Evolutionary conservation across 306 rosid genomes (phyloP).

Genomic region (Albizia julibrissin): DNA sequence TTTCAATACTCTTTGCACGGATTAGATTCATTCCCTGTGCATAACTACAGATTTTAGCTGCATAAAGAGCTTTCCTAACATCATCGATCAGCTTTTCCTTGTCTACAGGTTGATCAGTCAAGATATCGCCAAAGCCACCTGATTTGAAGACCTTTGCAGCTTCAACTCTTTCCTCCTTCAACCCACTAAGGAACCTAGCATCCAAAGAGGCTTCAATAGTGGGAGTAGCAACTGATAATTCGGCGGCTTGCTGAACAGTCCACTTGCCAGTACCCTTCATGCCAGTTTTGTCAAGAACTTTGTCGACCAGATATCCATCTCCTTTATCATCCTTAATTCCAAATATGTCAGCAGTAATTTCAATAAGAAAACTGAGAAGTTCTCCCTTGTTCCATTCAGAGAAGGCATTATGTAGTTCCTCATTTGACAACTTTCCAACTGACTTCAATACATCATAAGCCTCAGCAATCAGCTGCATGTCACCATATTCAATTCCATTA

Average conservation of each 20-base stretch:
- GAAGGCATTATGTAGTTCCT: conserved; percentile 69
- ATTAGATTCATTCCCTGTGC: conserved; percentile 97
- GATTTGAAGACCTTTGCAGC: conserved; percentile 78
- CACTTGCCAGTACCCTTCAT: conserved; percentile 98
- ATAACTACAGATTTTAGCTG: conserved; percentile 90
- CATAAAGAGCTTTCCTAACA: conserved; percentile 90
- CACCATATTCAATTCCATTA: conserved; percentile 92
- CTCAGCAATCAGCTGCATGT: conserved; percentile 96
- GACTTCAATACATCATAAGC: conserved; percentile 91
- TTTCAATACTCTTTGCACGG: conserved; percentile 83
- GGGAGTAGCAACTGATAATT: conserved; percentile 88
- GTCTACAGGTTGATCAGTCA: conserved; percentile 61
- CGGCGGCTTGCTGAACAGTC: conserved; percentile 98
- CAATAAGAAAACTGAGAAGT: conserved; percentile 86
- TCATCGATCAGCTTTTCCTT: conserved; percentile 76
- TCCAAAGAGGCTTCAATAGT: conserved; percentile 92
- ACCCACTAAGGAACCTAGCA: conserved; percentile 91
- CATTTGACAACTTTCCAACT: conserved; percentile 86
- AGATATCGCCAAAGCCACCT: conserved; percentile 64
- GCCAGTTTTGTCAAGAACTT: conserved; percentile 94
- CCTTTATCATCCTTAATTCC: conserved; percentile 87
- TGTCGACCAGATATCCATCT: conserved; percentile 87
- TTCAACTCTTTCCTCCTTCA: conserved; percentile 88
- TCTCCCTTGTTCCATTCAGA: conserved; percentile 93
- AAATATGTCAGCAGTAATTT: conserved; percentile 88